These are phyloP conservation scores for Stephania yunnanensis DNA, from an alignment of 164 flowering plant genomes.

Conservation along the genomic window DNA sequence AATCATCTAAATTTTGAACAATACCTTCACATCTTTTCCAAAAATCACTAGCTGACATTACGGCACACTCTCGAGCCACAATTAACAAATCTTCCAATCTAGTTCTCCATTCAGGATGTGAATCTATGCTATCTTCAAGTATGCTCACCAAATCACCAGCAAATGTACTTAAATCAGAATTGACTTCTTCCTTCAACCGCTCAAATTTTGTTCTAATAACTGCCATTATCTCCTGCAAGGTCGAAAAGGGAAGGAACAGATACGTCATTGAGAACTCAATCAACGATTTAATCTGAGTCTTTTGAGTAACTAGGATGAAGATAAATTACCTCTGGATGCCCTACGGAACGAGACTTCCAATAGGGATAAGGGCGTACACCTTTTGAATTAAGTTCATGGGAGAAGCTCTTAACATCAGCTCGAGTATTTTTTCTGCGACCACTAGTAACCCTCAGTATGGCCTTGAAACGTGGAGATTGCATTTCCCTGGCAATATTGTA, in stretches of 20 bases:
- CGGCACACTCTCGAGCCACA: constrained; percentile 69
- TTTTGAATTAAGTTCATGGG: constrained; percentile 96
- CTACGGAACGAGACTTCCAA: constrained; percentile 74
- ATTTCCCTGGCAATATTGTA: constrained; percentile 58
- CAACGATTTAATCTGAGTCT: not conserved
- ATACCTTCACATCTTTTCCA: constrained; percentile 90
- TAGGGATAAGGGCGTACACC: constrained; percentile 86
- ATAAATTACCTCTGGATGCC: constrained; percentile 63
- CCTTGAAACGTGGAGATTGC: constrained; percentile 88
- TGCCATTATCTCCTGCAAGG: constrained; percentile 64
- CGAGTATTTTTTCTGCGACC: constrained; percentile 67
- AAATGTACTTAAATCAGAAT: constrained; percentile 66
- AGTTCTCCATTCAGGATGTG: constrained; percentile 64
- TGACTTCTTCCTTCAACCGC: constrained; percentile 80
- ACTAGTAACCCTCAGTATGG: constrained; percentile 79
- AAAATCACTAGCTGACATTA: constrained; percentile 77
- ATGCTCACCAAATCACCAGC: constrained; percentile 83
- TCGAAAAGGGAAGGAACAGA: not conserved
- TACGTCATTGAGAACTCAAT: not conserved
- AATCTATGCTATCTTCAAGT: constrained; percentile 52
- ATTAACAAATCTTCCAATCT: constrained; percentile 78
- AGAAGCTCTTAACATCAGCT: constrained; percentile 78
- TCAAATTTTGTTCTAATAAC: constrained; percentile 69
- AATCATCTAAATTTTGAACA: constrained; percentile 86
- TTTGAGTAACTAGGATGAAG: not conserved